Conservation (phyloP, 176 grass and related monocot genomes). For the Eragrostis nindensis region DNA sequence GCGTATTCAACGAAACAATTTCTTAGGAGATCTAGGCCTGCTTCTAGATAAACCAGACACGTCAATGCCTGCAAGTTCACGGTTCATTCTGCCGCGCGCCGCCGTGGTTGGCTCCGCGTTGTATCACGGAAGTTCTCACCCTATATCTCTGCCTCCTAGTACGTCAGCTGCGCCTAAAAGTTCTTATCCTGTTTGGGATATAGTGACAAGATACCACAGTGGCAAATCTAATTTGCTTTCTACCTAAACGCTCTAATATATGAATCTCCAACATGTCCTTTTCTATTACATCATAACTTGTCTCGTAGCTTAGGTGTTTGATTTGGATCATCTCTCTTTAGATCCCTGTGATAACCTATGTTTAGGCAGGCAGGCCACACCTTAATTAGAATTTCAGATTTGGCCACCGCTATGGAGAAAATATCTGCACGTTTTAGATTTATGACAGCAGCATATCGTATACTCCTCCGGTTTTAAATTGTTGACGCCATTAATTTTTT, state of each 20-base stretch:
- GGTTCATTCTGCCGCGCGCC: background rate
- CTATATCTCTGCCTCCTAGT: background rate
- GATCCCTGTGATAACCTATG: background rate
- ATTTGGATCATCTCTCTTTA: background rate
- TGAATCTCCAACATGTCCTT: background rate
- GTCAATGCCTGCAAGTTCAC: background rate
- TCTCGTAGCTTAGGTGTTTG: background rate
- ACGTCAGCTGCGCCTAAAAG: background rate
- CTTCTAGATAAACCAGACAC: constrained; percentile 4
- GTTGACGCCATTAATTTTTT: no score
- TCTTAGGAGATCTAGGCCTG: background rate
- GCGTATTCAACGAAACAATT: background rate
- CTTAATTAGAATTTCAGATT: no score
- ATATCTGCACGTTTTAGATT: background rate
- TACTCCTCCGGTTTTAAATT: no score
- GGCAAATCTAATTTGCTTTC: background rate
- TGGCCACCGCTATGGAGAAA: no score
- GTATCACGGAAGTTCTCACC: background rate
- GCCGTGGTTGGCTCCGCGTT: background rate
- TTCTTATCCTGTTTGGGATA: background rate
- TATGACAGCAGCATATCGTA: background rate
- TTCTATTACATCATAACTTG: background rate
- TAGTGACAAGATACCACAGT: background rate
- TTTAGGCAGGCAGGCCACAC: background rate
- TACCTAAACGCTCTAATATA: background rate